These are phyloP conservation scores for Lentinula raphanica DNA, from an alignment of 768 basidiomycete genomes.

Conservation along the genomic window DNA sequence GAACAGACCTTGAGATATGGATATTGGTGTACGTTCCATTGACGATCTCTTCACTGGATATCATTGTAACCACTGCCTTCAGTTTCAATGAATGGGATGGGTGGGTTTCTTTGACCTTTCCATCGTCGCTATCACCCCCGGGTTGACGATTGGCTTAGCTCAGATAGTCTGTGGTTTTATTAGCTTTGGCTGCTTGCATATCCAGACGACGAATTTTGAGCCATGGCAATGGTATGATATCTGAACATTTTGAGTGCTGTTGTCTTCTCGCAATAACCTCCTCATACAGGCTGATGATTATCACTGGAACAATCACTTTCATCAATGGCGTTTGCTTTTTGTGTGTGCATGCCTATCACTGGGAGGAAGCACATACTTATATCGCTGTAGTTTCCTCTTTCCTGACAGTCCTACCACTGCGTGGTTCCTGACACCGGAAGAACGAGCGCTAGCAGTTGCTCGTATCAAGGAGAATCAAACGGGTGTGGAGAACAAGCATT, in stretches of 20 bases:
- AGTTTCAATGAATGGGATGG: constrained; percentile 79
- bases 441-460: constrained; percentile 61
- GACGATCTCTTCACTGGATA: too few species aligned
- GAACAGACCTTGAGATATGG: constrained; percentile 69
- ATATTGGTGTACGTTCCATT: constrained; percentile 59
- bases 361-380: neutral
- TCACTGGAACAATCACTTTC: constrained; percentile 65
- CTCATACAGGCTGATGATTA: constrained; percentile 71
- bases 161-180: constrained; percentile 64
- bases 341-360: too few species aligned
- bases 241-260: too few species aligned
- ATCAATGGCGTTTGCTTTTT: constrained; percentile 58
- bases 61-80: too few species aligned
- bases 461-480: constrained; percentile 76
- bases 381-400: constrained; percentile 57
- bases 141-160: constrained; percentile 32
- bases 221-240: constrained; percentile 85
- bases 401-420: constrained; percentile 77
- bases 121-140: too few species aligned
- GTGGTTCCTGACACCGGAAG: constrained; percentile 63
- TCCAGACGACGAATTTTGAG: constrained; percentile 47
- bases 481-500: constrained; percentile 76
- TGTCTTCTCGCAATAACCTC: too few species aligned
- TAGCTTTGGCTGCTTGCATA: constrained; percentile 63
- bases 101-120: too few species aligned